Evolutionary conservation across 2,329 filamentous ascomycete genomes (phyloP).

Genomic region (Ophioceras dolichostomum): DNA sequence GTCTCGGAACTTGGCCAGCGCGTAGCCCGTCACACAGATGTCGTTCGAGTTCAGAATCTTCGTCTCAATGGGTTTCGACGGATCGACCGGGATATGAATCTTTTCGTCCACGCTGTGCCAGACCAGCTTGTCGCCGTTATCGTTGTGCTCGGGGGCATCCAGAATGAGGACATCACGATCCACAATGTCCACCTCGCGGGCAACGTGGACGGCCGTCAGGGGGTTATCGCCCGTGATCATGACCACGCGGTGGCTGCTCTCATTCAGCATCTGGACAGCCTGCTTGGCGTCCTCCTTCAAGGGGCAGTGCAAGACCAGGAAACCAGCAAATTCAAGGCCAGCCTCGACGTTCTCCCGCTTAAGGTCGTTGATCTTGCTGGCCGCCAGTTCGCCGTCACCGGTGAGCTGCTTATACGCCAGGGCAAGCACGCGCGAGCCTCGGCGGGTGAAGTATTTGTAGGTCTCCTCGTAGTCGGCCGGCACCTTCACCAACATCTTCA

Average conservation of each 20-base stretch:
- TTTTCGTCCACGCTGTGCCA: constrained; percentile 96
- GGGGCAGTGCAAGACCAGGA: constrained; percentile 88
- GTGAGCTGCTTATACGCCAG: constrained; percentile 90
- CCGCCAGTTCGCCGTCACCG: constrained; percentile 66
- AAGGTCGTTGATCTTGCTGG: constrained; percentile 80
- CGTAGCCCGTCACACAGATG: constrained; percentile 91
- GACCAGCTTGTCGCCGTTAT: constrained; percentile 67
- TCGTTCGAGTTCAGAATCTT: constrained; percentile 79
- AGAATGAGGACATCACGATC: constrained; percentile 91
- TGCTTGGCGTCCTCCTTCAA: constrained; percentile 94
- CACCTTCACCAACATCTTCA: constrained; percentile 75
- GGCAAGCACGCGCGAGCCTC: constrained; percentile 86
- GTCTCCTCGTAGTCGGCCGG: constrained; percentile 93
- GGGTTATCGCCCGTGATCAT: constrained; percentile 99
- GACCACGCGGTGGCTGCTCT: constrained; percentile 94
- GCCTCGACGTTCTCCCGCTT: constrained; percentile 88
- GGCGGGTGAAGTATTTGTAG: constrained; percentile 94
- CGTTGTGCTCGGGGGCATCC: constrained; percentile 86
- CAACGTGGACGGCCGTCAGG: constrained; percentile 90
- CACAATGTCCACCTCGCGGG: constrained; percentile 91
- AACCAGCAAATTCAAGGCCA: constrained; percentile 80
- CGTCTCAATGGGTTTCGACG: constrained; percentile 64
- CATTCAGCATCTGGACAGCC: constrained; percentile 91
- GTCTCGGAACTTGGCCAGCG: constrained; percentile 76
- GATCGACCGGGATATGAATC: constrained; percentile 73